phyloP scores from a whole-genome alignment of 352 stramenopile genomes.

The Saprolegnia diclina region DNA sequence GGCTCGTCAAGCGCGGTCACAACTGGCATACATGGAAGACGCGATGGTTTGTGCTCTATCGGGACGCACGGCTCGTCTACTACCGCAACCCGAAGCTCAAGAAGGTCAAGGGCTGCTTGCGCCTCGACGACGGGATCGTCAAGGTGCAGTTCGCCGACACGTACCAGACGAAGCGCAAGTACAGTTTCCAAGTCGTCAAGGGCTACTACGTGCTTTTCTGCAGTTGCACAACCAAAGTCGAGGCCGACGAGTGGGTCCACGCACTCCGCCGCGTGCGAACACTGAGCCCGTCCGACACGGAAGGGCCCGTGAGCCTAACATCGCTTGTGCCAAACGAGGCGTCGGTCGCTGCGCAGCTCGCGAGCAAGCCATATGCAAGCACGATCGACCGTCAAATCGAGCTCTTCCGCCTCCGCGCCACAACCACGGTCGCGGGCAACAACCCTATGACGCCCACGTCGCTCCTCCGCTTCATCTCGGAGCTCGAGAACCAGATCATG shows the following conservation, averaged over 20 bases:
- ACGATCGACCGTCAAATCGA: constrained; percentile 53
- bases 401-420: constrained; percentile 49
- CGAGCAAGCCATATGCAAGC: constrained; percentile 71
- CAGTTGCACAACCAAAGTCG: constrained; percentile 67
- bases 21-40: constrained; percentile 78
- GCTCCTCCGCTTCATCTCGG: constrained; percentile 38
- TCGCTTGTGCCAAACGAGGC: constrained; percentile 42
- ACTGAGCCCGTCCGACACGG: constrained; percentile 41
- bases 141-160: constrained; percentile 76
- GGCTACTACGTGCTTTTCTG: constrained; percentile 79
- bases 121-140: constrained; percentile 78
- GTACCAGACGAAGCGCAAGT: constrained; percentile 49
- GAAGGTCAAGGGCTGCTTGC: constrained; percentile 78
- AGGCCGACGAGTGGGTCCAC: constrained; percentile 78
- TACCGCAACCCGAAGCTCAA: constrained; percentile 71
- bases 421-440: constrained; percentile 42
- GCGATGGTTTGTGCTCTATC: constrained; percentile 80
- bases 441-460: constrained; percentile 31
- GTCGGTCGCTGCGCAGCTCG: constrained; percentile 42
- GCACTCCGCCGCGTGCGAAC: constrained; percentile 46
- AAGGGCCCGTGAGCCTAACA: constrained; percentile 51
- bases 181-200: constrained; percentile 81
- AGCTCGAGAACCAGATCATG: constrained; percentile 64
- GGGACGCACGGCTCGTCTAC: constrained; percentile 74
- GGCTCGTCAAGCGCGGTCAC: constrained; percentile 26